Base-by-base conservation (phyloP, 192 early-diverging fungal species). In the Mortierella claussenii region DNA sequence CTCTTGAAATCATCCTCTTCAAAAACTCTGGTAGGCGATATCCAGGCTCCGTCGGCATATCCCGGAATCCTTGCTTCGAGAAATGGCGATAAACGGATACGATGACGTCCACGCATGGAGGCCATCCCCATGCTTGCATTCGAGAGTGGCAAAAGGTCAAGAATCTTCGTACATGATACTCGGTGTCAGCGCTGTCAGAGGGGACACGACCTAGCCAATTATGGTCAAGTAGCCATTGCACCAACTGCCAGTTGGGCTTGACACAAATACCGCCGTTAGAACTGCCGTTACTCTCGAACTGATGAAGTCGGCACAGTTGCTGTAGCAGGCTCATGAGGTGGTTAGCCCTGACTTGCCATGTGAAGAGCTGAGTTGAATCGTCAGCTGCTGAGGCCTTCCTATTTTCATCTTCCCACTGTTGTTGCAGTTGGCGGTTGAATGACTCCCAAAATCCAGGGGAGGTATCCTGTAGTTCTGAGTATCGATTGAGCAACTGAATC, bases 11-110 rank as follows among this genome's bases (percentile, higher is more conserved):
- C 73, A 76, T 62, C 36, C 18, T 43, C 28, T 65, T 60, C 30
- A 76, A 46, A 48, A 76, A 76, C 15, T 76, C 64, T 18, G 73
- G 73, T 20, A 76, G 40, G 1, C 73, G 63, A 21, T 66, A 67
- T 17, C 64, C 73, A 40, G n/a, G 53, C 33, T 76, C 73, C 23
- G 63, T 36, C 1, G 64, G 63, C 63, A 76, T 59, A 30, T 76
- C 59, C 4, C 59, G 73, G 34, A 67, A 67, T 3, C 53, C 52
- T 42, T 48, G 28, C 9, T 18, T 20, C 15, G 52, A 13, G 56
- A 62, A 67, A 34, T 43, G 53, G 1, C 40, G 56, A 31, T 55
- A 60, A 6, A 76, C 10, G 24, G n/a, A 24, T 3, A 53, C 36
- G 2, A 51, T 36, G 12, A 60, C 28, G 3, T 60, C 33, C 20